Evolutionary conservation across 1,284 basidiomycete species (phyloP).

Genomic region (Tylopilus sp.): DNA sequence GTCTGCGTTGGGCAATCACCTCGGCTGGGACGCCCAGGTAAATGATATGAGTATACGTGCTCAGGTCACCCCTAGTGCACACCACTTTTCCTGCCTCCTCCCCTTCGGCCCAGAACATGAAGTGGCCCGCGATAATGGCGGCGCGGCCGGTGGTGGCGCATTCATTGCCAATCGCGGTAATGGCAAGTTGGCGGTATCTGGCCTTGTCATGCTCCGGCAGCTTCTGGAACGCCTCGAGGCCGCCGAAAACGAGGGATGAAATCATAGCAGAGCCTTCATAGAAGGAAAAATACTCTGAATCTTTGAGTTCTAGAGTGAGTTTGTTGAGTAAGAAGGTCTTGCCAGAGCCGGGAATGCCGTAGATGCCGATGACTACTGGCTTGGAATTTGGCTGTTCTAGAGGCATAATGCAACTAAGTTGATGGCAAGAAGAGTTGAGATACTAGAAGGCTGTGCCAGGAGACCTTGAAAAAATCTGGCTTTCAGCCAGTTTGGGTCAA

Average conservation of each 20-base stretch:
- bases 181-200: conserved; percentile 20
- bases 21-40: conserved; percentile 15
- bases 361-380: conserved; percentile 18
- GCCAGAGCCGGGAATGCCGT: conserved; percentile 22
- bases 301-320: conserved; percentile 18
- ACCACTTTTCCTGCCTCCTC: conserved; percentile 20
- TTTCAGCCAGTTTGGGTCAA: no score
- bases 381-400: conserved; percentile 16
- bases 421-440: not conserved
- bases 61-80: conserved; percentile 19
- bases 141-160: conserved; percentile 12
- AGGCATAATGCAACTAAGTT: conserved; percentile 11
- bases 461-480: no score
- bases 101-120: conserved; percentile 22
- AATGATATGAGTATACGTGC: conserved; percentile 21
- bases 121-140: conserved; percentile 16
- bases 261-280: conserved; percentile 22
- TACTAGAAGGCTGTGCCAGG: no score
- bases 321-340: conserved; percentile 20
- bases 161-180: conserved; percentile 18
- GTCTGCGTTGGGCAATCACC: conserved; percentile 19
- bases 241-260: conserved; percentile 19
- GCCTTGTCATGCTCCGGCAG: conserved; percentile 20
- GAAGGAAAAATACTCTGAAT: conserved; percentile 19
- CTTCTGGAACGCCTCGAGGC: conserved; percentile 20